phyloP scores from a whole-genome alignment of 352 stramenopile species.

The Globisporangium alternatum region DNA sequence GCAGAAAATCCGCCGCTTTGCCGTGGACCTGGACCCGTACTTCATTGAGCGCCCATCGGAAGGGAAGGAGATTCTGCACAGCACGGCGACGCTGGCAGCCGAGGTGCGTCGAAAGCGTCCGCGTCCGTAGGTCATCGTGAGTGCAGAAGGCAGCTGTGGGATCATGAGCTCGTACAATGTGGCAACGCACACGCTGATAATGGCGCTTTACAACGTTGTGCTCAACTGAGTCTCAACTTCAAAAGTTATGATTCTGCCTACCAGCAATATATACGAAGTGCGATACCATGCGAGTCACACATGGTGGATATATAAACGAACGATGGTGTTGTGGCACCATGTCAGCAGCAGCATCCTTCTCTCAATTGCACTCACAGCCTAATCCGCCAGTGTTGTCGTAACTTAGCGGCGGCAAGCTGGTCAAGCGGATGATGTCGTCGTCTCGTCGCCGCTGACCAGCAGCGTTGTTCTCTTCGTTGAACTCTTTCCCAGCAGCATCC shows the following conservation, averaged over 20 bases:
- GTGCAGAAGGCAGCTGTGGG: neutral
- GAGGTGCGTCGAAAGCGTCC: constrained; percentile 79
- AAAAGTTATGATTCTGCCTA: neutral
- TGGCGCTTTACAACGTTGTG: neutral
- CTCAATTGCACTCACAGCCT: constrained; percentile 47
- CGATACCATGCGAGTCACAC: too few relatives aligned
- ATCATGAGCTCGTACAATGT: neutral
- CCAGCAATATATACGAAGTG: too few relatives aligned
- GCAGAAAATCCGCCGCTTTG: constrained; percentile 80
- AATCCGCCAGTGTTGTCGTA: constrained; percentile 20
- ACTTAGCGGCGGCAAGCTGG: constrained; percentile 21
- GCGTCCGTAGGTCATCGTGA: constrained; percentile 28
- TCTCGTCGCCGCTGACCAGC: constrained; percentile 3
- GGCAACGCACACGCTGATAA: neutral
- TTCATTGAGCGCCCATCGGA: constrained; percentile 83
- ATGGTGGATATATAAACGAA: neutral
- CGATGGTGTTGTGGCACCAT: neutral
- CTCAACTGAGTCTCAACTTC: neutral
- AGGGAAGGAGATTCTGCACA: constrained; percentile 83
- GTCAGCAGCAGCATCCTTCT: neutral
- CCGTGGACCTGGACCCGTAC: constrained; percentile 78
- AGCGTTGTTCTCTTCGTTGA: neutral
- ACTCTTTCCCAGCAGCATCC: neutral
- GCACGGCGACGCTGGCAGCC: constrained; percentile 71
- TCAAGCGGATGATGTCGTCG: constrained; percentile 49